Evolutionary conservation across 2,329 filamentous ascomycete species (phyloP), one percentile per base, ranked within the genome.

Genomic region (Polychaeton citri): DNA sequence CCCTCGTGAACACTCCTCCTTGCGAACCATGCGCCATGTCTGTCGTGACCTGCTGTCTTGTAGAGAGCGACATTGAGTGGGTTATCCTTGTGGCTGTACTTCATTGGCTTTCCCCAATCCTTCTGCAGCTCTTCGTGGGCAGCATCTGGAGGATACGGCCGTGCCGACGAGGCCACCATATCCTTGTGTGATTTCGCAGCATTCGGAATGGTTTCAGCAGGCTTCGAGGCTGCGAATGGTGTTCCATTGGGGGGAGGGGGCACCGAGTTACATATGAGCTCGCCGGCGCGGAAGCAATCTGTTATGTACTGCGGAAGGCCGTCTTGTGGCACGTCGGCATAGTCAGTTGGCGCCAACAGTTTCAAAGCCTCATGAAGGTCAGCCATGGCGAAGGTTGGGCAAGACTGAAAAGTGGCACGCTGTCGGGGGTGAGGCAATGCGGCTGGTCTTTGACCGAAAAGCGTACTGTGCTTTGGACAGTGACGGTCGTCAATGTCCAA

Each of bases 21-120:
- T 17, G 84, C 84, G 59, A 95, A 96, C 88, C 88, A 96, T 6
- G 81, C 70, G 2, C 87, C 88, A 44, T 79, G 79, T 24, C 84
- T 77, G 57, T 96, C 88, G 48, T 82, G 79, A 2, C 79, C 74
- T 0, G 69, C 63, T 40, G 90, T 69, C 57, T 92, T 93, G 63
- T 81, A 94, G 17, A 95, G 76, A 37, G 68, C 70, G 42, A 95
- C 77, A 0, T 71, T 76, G 6, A 84, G 65, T 1, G 84, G 81
- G 50, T 92, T 90, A 15, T 87, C 79, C 46, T 70, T 76, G 3
- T 72, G 59, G 30, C 70, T 74, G 37, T 84, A 60, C 59, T 85
- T 88, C 51, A 87, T 63, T 30, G 85, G 80, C 57, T 92, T 94
- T 30, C 74, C 72, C 86, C 88, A 95, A 59, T 84, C 74, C 51